Evolutionary conservation across 805 yeast genomes (phyloP).

Genomic region (Zygotorulaspora danielsina): DNA sequence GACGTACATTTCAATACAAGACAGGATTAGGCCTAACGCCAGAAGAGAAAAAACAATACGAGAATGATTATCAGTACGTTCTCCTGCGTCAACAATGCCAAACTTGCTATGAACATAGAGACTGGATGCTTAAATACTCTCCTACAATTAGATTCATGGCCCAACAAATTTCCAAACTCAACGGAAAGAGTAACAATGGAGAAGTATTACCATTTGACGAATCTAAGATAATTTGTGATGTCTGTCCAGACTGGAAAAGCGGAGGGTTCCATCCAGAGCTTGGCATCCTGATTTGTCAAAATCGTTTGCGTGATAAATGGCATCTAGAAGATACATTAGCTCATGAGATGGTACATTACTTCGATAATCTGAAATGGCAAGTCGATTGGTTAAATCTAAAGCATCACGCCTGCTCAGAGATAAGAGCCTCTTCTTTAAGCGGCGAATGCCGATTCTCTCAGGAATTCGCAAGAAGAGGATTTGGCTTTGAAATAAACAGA

Average conservation of each 20-base stretch:
- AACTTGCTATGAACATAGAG: constrained; percentile 67
- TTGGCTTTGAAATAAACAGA: constrained; percentile 50
- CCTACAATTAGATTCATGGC: constrained; percentile 86
- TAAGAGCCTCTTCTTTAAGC: constrained; percentile 84
- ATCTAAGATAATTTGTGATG: constrained; percentile 58
- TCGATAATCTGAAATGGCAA: constrained; percentile 82
- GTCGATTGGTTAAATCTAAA: constrained; percentile 79
- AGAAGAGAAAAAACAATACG: constrained; percentile 52
- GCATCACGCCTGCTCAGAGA: constrained; percentile 97
- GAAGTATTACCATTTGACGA: constrained; percentile 24
- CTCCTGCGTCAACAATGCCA: constrained; percentile 53
- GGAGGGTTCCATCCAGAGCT: constrained; percentile 93
- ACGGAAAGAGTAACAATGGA: constrained; percentile 15
- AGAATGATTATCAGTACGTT: constrained; percentile 46
- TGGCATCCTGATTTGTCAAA: constrained; percentile 85
- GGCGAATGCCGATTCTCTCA: constrained; percentile 93
- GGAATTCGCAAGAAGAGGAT: constrained; percentile 54
- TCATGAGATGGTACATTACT: constrained; percentile 91
- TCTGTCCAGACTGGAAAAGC: constrained; percentile 75
- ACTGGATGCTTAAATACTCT: constrained; percentile 74
- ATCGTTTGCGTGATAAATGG: constrained; percentile 66
- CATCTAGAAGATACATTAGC: constrained; percentile 87
- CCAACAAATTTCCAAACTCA: constrained; percentile 69
- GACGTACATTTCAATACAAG: constrained; percentile 62
- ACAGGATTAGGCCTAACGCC: constrained; percentile 63